Conservation (phyloP, 495 filamentous ascomycete genomes). For the Astrocystis sublimbata region DNA sequence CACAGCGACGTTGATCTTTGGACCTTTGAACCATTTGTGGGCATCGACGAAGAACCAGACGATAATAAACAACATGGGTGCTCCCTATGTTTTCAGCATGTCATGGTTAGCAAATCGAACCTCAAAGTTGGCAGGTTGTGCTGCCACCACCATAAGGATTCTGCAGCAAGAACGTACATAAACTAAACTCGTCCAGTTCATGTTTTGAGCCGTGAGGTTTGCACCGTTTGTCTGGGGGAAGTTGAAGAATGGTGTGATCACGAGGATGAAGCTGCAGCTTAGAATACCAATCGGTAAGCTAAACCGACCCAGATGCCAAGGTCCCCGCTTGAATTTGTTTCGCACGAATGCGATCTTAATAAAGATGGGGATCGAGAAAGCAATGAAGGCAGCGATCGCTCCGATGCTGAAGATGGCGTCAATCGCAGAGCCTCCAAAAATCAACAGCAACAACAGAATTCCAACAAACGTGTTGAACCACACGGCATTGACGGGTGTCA, state of each 20-base stretch:
- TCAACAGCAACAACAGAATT: slow-evolving; percentile 63
- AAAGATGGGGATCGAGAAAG: slow-evolving; percentile 74
- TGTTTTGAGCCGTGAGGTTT: slow-evolving; percentile 58
- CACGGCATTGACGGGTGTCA: slow-evolving; percentile 77
- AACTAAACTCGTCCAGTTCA: slow-evolving; percentile 80
- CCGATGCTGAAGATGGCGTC: slow-evolving; percentile 77
- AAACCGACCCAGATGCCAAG: slow-evolving; percentile 71
- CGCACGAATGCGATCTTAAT: slow-evolving; percentile 76
- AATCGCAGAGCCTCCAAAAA: slow-evolving; percentile 69
- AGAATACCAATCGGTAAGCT: slow-evolving; percentile 62
- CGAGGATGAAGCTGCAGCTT: slow-evolving; percentile 62
- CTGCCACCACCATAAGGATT: not conserved
- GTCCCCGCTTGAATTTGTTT: slow-evolving; percentile 66
- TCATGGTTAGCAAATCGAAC: slow-evolving; percentile 4
- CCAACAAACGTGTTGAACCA: slow-evolving; percentile 70
- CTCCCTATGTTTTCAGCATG: slow-evolving; percentile 24
- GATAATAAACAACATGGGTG: slow-evolving; percentile 57
- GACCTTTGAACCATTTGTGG: slow-evolving; percentile 72
- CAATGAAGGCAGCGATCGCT: slow-evolving; percentile 71
- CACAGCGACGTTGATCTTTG: slow-evolving; percentile 64
- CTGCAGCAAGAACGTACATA: slow-evolving; percentile 47
- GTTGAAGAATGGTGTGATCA: slow-evolving; percentile 77
- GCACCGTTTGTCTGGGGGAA: slow-evolving; percentile 61
- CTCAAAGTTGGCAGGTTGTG: not conserved
- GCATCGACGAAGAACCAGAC: slow-evolving; percentile 73